Base-by-base conservation (phyloP, 2,329 filamentous ascomycete species). In the Nigrospora oryzae region DNA sequence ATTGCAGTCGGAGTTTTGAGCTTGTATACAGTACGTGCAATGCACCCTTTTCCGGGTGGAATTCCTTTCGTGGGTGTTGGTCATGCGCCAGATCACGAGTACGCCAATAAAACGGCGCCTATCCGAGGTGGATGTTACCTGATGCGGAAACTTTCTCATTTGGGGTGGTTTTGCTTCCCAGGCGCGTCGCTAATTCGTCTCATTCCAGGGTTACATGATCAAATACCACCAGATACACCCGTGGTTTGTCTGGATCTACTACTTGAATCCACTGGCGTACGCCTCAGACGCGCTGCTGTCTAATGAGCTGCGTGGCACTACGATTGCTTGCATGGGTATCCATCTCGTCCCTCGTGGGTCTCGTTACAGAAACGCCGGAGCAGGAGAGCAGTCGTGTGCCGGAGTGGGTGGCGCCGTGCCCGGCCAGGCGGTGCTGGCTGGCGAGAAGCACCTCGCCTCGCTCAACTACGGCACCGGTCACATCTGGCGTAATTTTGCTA, bases 401-500 rank as follows among this genome's bases (percentile, higher is more conserved):
- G 36, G 36, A 2, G 61, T 78, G 3, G 69, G 71, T 4, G 75
- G 77, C 1, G 71, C 80, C 0, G 56, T 62, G 0, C 62, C 70
- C 3, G 79, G 79, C 14, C 60, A 63, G 8, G 49, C 55, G 0
- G 56, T 56, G 2, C 75, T 87, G 7, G 55, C 64, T 0, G 83
- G 83, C 0, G 67, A 73, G 12, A 64, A 63, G 0, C 86, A 81
- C 43, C 66, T 86, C 39, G 61, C 62, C 10, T 68, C 61, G 5
- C 83, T 77, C 51, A 59, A 65, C 3, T 87, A 86, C 56, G 67
- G 64, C 6, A 63, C 73, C 2, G 62, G 65, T 1, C 75, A 87
- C 52, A 63, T 83, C 7, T 87, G 84, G 83, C 79, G 86, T 4
- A 89, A 91, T 59, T 89, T 86, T 56, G 86, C 84, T 31, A 81